A percentile compares a stretch with the other conserved stretches of the same genome.
Evolutionary conservation across 2,329 filamentous ascomycete genomes (phyloP).

Genomic region (Pseudocercospora cruenta): DNA sequence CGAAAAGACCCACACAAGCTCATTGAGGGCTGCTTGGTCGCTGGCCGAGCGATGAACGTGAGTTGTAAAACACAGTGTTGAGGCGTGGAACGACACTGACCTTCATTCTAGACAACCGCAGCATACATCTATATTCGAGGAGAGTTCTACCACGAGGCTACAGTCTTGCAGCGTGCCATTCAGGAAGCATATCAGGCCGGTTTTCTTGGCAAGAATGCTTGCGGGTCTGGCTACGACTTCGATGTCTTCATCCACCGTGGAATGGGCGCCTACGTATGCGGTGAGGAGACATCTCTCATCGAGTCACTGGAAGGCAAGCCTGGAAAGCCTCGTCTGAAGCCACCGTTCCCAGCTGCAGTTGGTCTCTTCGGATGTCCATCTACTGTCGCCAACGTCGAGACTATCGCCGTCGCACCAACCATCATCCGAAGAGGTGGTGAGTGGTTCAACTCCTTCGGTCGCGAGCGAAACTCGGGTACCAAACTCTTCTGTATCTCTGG

Average conservation of each 20-base stretch:
- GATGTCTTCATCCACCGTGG: conserved; percentile 96
- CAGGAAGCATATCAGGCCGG: conserved; percentile 96
- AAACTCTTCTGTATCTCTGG: conserved; percentile 99
- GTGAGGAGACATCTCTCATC: conserved; percentile 96
- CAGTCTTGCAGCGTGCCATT: conserved; percentile 90
- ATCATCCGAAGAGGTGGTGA: conserved; percentile 88
- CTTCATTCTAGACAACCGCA: conserved; percentile 66
- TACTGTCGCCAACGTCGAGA: conserved; percentile 98
- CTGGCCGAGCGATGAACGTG: conserved; percentile 92
- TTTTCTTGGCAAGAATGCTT: conserved; percentile 97
- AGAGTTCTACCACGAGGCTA: conserved; percentile 95
- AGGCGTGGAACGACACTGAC: neutral
- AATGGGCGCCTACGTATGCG: conserved; percentile 96
- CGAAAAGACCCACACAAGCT: conserved; percentile 99
- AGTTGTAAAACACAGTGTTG: conserved; percentile 12
- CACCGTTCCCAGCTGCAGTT: conserved; percentile 94
- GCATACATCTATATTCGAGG: conserved; percentile 99
- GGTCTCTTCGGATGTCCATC: conserved; percentile 98
- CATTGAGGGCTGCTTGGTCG: conserved; percentile 92
- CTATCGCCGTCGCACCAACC: conserved; percentile 89
- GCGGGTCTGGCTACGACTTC: conserved; percentile 94
- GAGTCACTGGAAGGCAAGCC: conserved; percentile 98
- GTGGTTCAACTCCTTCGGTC: conserved; percentile 94
- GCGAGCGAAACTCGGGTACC: conserved; percentile 93
- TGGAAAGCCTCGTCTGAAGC: conserved; percentile 97